These are phyloP conservation scores for Solanum chilense DNA, from an alignment of 257 asterid genomes.

Conservation along the genomic window DNA sequence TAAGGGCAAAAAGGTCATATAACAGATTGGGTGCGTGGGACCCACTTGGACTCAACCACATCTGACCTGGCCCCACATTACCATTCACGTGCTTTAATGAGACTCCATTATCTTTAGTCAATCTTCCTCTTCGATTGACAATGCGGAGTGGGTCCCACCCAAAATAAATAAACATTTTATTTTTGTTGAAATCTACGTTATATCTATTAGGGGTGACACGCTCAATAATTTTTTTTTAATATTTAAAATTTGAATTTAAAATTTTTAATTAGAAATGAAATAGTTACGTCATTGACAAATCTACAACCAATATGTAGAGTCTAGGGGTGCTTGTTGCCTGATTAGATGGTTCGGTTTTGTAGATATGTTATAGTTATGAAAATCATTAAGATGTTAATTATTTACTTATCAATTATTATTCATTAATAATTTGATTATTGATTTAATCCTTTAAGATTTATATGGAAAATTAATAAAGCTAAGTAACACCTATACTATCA, in stretches of 20 bases:
- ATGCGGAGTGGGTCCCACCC: neutral
- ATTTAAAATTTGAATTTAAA: fast-evolving
- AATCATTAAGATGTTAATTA: too few species aligned
- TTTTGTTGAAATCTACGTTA: fast-evolving
- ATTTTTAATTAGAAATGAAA: too few species aligned
- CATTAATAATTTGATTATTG: neutral
- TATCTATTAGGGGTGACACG: fast-evolving
- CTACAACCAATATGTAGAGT: too few species aligned
- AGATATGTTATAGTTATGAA: too few species aligned
- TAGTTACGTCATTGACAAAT: fast-evolving
- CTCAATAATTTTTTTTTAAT: too few species aligned
- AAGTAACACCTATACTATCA: neutral
- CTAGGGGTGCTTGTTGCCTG: too few species aligned
- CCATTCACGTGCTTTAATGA: neutral
- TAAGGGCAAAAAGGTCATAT: neutral
- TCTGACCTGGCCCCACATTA: neutral
- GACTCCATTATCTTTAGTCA: neutral
- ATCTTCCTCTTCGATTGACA: neutral
- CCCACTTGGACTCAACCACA: neutral
- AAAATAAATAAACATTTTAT: neutral
- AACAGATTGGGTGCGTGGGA: neutral
- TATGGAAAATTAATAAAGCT: neutral
- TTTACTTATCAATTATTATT: neutral
- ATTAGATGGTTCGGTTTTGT: too few species aligned
- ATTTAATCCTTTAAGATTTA: neutral